Percentiles rank a stretch among this genome's conserved stretches.
phyloP scores from a whole-genome alignment of 1,284 basidiomycete genomes.

The Stygiomarasmius scandens region DNA sequence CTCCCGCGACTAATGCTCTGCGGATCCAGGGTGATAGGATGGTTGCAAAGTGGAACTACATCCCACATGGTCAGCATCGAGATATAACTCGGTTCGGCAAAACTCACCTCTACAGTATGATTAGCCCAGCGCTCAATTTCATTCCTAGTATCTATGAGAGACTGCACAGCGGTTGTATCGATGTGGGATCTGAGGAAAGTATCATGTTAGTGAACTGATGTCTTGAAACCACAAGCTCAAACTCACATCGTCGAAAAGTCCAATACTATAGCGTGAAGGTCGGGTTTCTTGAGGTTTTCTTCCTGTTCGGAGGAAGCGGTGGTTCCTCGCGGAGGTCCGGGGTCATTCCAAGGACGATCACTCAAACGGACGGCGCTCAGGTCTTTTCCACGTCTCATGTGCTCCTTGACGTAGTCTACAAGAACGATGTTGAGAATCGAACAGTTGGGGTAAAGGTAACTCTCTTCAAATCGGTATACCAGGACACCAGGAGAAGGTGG shows the following conservation, averaged over 20 bases:
- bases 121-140: conserved; percentile 90
- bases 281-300: conserved; percentile 63
- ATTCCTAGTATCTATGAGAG: conserved; percentile 85
- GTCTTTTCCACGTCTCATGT: conserved; percentile 80
- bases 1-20: conserved; percentile 84
- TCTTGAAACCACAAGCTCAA: neutral
- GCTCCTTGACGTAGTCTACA: conserved; percentile 80
- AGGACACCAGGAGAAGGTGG: conserved; percentile 87
- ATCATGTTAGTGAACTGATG: neutral
- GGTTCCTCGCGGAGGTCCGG: conserved; percentile 65
- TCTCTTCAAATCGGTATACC: conserved; percentile 94
- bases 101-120: conserved; percentile 71
- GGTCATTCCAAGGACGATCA: conserved; percentile 96
- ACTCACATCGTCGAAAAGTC: conserved; percentile 88
- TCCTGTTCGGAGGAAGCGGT: conserved; percentile 46
- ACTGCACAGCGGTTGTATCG: conserved; percentile 89
- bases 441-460: conserved; percentile 92
- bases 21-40: conserved; percentile 95
- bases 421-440: conserved; percentile 78
- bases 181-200: conserved; percentile 61
- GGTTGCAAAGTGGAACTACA: conserved; percentile 84
- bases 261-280: conserved; percentile 84
- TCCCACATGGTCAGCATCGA: neutral
- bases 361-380: conserved; percentile 60
- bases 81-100: neutral